Percentiles rank a stretch among this genome's conserved stretches.
phyloP scores from a whole-genome alignment of 2,329 filamentous ascomycete species.

The Didymella arachidicola region DNA sequence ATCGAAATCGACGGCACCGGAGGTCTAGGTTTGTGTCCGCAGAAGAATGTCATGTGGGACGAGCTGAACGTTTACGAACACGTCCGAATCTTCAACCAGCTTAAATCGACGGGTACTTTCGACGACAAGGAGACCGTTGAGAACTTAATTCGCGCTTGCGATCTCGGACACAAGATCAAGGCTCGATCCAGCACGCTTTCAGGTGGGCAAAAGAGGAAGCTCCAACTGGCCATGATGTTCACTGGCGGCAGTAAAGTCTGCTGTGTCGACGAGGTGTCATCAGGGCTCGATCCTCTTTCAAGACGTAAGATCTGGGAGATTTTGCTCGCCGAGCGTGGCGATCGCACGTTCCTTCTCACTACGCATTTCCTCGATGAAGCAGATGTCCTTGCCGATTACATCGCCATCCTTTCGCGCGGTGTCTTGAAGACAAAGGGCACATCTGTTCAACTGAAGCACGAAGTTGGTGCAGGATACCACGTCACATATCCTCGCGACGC shows the following conservation, averaged over 20 bases:
- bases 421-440: conserved; percentile 82
- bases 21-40: conserved; percentile 85
- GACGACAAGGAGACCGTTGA: conserved; percentile 67
- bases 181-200: conserved; percentile 80
- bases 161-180: conserved; percentile 76
- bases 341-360: conserved; percentile 83
- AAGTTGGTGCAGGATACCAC: conserved; percentile 82
- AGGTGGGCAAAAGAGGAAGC: conserved; percentile 89
- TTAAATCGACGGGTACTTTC: conserved; percentile 68
- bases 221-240: conserved; percentile 94
- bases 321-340: conserved; percentile 80
- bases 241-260: conserved; percentile 88
- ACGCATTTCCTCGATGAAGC: conserved; percentile 96
- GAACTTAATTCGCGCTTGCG: conserved; percentile 73
- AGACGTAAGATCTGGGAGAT: conserved; percentile 95
- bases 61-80: conserved; percentile 87
- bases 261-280: conserved; percentile 90
- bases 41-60: conserved; percentile 95
- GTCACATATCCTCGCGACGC: conserved; percentile 58
- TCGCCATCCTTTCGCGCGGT: conserved; percentile 86
- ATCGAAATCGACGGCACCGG: conserved; percentile 81
- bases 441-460: conserved; percentile 84
- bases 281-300: conserved; percentile 85
- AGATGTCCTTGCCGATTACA: conserved; percentile 86
- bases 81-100: conserved; percentile 79